A percentile compares a stretch with the other conserved stretches of the same genome.
Conservation (phyloP, 768 basidiomycete species). For the Rubroboletus pulcherrimus region DNA sequence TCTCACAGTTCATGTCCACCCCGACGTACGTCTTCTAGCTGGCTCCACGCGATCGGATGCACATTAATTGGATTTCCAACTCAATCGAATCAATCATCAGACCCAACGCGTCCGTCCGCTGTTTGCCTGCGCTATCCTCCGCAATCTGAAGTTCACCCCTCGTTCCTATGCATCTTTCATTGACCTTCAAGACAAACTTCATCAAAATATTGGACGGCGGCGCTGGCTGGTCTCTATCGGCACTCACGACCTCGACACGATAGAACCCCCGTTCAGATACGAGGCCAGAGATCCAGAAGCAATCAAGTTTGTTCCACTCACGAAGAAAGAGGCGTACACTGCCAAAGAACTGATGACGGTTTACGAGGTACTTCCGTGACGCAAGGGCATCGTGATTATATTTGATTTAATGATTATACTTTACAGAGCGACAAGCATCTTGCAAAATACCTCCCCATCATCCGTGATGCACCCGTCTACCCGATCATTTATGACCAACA, state of each 20-base stretch:
- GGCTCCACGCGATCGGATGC: background rate
- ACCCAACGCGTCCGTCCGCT: conserved; percentile 81
- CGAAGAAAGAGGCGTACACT: conserved; percentile 72
- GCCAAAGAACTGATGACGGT: conserved; percentile 90
- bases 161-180: conserved; percentile 95
- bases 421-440: conserved; percentile 87
- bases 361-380: conserved; percentile 67
- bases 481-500: conserved; percentile 94
- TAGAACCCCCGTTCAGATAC: conserved; percentile 84
- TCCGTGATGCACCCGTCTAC: conserved; percentile 92
- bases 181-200: conserved; percentile 98
- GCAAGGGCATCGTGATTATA: background rate
- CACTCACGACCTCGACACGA: conserved; percentile 92
- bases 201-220: conserved; percentile 90
- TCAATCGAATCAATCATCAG: conserved; percentile 36
- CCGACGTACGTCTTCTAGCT: conserved; percentile 55
- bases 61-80: background rate
- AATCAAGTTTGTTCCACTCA: conserved; percentile 89
- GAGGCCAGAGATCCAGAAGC: conserved; percentile 76
- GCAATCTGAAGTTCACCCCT: conserved; percentile 85
- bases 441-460: conserved; percentile 83
- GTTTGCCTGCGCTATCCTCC: conserved; percentile 88
- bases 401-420: background rate
- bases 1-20: conserved; percentile 62
- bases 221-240: conserved; percentile 94